phyloP scores from a whole-genome alignment of 1,139 yeast genomes.

The Pichia sp. region DNA sequence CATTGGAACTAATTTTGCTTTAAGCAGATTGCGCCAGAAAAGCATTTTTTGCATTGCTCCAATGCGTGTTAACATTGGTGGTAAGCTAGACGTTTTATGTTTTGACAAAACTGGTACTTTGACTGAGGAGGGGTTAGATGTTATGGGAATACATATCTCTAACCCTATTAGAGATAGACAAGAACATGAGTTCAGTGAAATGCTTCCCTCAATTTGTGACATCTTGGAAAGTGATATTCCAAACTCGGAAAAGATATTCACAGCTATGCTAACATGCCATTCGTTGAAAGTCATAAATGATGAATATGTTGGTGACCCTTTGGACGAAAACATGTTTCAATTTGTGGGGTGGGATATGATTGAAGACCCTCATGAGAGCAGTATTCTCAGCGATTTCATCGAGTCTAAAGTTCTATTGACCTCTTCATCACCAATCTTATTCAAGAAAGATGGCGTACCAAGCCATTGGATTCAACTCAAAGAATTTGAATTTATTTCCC shows the following conservation, averaged over 20 bases:
- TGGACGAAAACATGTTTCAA: slow-evolving; percentile 89
- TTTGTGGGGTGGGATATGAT: slow-evolving; percentile 73
- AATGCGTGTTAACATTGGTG: slow-evolving; percentile 88
- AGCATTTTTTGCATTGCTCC: slow-evolving; percentile 89
- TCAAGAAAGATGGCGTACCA: slow-evolving; percentile 30
- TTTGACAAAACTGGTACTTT: slow-evolving; percentile 97
- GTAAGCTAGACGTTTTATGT: slow-evolving; percentile 83
- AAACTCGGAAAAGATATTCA: slow-evolving; percentile 31
- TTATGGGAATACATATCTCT: slow-evolving; percentile 75
- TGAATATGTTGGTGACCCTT: slow-evolving; percentile 86
- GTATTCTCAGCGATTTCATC: slow-evolving; percentile 25
- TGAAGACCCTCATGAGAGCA: slow-evolving; percentile 53
- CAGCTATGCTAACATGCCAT: slow-evolving; percentile 80
- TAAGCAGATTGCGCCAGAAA: slow-evolving; percentile 63
- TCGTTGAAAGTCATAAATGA: slow-evolving; percentile 75
- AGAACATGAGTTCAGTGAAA: slow-evolving; percentile 47
- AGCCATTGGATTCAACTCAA: slow-evolving; percentile 43
- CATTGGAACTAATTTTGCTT: slow-evolving; percentile 91
- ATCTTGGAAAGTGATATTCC: slow-evolving; percentile 22
- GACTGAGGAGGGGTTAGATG: slow-evolving; percentile 94
- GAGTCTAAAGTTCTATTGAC: slow-evolving; percentile 37
- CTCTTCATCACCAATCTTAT: slow-evolving; percentile 44
- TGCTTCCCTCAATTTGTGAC: slow-evolving; percentile 37
- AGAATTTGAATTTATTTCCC: slow-evolving; percentile 81
- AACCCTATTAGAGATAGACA: slow-evolving; percentile 49